Base-by-base conservation (phyloP, 345 rosid genomes). In the Syzygium aromaticum region DNA sequence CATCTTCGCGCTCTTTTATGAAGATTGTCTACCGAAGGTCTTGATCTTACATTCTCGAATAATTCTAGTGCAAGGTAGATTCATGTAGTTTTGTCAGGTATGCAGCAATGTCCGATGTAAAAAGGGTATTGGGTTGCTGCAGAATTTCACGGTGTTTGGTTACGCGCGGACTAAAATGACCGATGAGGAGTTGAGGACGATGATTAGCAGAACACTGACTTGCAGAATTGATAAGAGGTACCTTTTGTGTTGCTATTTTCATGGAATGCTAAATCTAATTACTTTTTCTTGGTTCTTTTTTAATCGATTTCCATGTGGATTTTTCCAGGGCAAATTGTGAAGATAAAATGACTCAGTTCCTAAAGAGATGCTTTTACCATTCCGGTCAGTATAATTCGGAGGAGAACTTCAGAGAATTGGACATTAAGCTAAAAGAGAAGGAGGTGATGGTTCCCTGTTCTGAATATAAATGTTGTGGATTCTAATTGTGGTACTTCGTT, bases 191-290 rank as follows among this genome's bases (percentile, higher is more conserved):
- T 96, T 97, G 59, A 94, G 98, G 90, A 89, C 90, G 56, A 91
- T 92, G 94, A 95, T 97, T 85, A 94, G 98, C 92, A 40, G 13
- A 83, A 96, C 96, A 23, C 92, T 97, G 88, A 96, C 98, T 51
- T 96, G 98, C 89, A 92, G 99, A 91, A 95, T 97, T 27, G 98
- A 97, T 90, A 90, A 92, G 91, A 97, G 95, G 99, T 96, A 85
- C 33, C 38, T 54, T 11, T 86, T 51, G 54, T 56, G 54, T 57
- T 25, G 40, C 17, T 30, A 46, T 49, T 57, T 56, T 11, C 40
- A 49, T 54, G 51, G 59, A 87, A 87, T 63, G 86, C 19, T 43
- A 22, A 73, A 43, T 67, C 46, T 14, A 85, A 38, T 30, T 82
- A 23, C 54, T 13, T 40, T 63, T 28, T 6, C 57, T 86, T 27